Base-by-base conservation (phyloP, 2,329 filamentous ascomycete genomes). In the Hymenotorrendiella dingleyae region DNA sequence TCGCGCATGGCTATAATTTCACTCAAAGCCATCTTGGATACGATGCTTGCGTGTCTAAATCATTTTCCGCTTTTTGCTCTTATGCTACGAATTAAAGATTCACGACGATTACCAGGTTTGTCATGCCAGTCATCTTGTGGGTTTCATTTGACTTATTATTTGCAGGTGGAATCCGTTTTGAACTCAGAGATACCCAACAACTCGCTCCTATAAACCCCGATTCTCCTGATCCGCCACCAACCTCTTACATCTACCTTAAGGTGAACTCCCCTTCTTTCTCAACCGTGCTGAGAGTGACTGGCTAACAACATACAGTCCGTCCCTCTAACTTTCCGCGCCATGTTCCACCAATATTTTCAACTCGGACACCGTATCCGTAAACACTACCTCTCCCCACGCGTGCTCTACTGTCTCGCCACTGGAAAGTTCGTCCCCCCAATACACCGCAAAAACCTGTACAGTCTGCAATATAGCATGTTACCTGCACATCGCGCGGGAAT, bases 291-390 rank as follows among this genome's bases (percentile, higher is more conserved):
- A 2, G 12, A 33, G n/a, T n/a, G 24, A 7, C 40, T 23, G 38
- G 34, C 46, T 59, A 51, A 57, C 43, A 42, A 1, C 9, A 14
- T n/a, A 3, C 54, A 93, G 82, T 91, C 91, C 3, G 85, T 95
- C 6, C 91, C 93, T 2, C 77, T 98, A 6, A 82, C 86, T 3
- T 86, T 97, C 53, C 78, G 82, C n/a, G 86, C 86, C 56, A 97
- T 97, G 80, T 97, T 98, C 65, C 80, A 94, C 47, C 90, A 97
- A 59, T 98, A 98, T 67, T 95, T 94, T 60, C 89, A 96, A 63
- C 87, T 98, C 57, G 89, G 85, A 21, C 80, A 86, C 50, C 87
- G 93, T 36, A 87, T 98, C 49, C 83, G 88, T 44, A 95, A 94
- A 63, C 93, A 98, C 67, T 98, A 98, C 63, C 74, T 97, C 32